Percentiles rank a stretch among this genome's conserved stretches.
phyloP scores from a whole-genome alignment of 2,329 filamentous ascomycete species.

The Fusarium nisikadoi region DNA sequence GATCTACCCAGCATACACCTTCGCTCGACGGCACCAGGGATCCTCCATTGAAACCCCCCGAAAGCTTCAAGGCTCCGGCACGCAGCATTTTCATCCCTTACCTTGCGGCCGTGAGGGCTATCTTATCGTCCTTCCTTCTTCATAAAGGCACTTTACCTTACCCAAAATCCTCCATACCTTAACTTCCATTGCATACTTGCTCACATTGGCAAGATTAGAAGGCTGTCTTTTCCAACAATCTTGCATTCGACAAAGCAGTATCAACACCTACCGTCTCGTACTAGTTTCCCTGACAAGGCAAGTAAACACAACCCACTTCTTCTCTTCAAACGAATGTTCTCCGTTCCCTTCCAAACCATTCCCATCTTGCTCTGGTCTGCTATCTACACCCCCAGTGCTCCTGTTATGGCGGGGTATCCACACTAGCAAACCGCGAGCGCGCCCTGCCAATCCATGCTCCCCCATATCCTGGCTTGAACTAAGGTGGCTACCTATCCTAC shows the following conservation, averaged over 20 bases:
- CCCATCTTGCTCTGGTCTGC: conserved; percentile 16
- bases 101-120: not conserved
- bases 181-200: not conserved
- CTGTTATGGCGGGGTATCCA: conserved; percentile 49
- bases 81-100: conserved; percentile 25
- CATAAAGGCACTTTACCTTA: not conserved
- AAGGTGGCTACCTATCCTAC: conserved; percentile 11
- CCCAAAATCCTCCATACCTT: not conserved
- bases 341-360: not conserved
- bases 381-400: conserved; percentile 37
- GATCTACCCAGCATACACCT: not conserved
- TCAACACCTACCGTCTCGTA: not conserved
- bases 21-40: conserved; percentile 2
- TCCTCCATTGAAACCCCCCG: not conserved
- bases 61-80: conserved; percentile 4
- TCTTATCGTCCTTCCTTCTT: not conserved
- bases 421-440: conserved; percentile 49
- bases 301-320: not conserved
- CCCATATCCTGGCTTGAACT: conserved; percentile 32
- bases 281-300: not conserved
- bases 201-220: not conserved
- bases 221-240: not conserved
- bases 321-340: not conserved
- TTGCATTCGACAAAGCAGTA: not conserved
- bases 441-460: conserved; percentile 49